A percentile compares a stretch with the other conserved stretches of the same genome.
These are phyloP conservation scores for Paspalum vaginatum DNA, from an alignment of 176 grass and related monocot genomes.

Conservation along the genomic window DNA sequence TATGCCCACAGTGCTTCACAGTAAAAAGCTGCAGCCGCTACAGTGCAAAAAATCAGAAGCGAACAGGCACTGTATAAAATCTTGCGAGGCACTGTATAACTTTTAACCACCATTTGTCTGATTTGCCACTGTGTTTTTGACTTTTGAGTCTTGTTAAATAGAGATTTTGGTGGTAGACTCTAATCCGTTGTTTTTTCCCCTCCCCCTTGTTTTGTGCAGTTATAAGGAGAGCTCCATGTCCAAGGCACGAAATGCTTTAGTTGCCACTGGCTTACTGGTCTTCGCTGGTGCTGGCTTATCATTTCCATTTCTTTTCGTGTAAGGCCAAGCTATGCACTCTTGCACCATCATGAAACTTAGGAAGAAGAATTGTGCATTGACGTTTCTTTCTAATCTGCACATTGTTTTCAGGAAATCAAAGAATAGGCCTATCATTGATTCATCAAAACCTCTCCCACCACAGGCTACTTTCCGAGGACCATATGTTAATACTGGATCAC, in stretches of 20 bases:
- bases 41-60: too few species aligned
- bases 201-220: constrained; percentile 41
- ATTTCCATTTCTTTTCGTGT: constrained; percentile 89
- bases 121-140: background rate
- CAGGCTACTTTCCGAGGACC: constrained; percentile 94
- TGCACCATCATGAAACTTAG: background rate
- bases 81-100: background rate
- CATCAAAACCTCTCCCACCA: constrained; percentile 78
- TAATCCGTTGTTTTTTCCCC: background rate
- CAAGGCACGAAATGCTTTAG: constrained; percentile 38
- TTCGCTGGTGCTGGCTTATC: constrained; percentile 75
- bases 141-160: background rate
- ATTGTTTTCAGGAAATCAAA: constrained; percentile 69
- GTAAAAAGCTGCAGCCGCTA: too few species aligned
- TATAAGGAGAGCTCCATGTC: constrained; percentile 62
- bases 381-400: constrained; percentile 6
- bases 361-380: background rate
- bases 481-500: constrained; percentile 87
- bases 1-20: too few species aligned
- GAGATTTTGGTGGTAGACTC: background rate
- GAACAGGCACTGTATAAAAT: too few species aligned
- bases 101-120: background rate
- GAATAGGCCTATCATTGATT: constrained; percentile 71
- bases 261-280: constrained; percentile 70
- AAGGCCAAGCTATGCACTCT: constrained; percentile 30